Conservation (phyloP, 352 stramenopile species). For the Pythium rishiriense region DNA sequence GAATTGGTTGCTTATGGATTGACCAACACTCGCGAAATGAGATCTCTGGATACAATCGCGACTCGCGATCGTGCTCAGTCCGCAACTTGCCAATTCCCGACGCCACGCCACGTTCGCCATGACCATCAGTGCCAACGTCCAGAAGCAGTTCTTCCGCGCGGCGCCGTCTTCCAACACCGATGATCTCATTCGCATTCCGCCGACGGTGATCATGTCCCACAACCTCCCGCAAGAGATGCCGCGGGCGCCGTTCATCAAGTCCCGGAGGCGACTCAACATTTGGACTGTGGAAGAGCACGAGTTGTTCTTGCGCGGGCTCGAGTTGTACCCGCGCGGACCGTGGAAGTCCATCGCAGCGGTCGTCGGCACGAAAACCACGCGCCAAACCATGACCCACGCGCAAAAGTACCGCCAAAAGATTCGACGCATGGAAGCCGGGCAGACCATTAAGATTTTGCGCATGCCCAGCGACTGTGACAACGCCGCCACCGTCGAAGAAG, state of each 20-base stretch:
- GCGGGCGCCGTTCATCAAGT: slow-evolving; percentile 13
- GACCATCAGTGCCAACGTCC: slow-evolving; percentile 7
- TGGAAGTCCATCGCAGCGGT: slow-evolving; percentile 12
- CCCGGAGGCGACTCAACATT: slow-evolving; percentile 14
- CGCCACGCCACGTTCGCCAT: neutral
- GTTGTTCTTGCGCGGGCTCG: slow-evolving; percentile 48
- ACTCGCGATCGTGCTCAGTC: too few relatives aligned
- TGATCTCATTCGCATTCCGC: slow-evolving; percentile 13
- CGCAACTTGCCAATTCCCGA: too few relatives aligned
- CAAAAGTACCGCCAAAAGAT: slow-evolving; percentile 33
- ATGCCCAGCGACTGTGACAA: neutral
- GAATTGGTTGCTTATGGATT: neutral
- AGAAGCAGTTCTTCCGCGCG: slow-evolving; percentile 14
- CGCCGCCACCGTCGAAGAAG: neutral
- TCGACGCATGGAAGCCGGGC: neutral
- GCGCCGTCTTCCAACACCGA: neutral
- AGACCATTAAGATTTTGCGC: slow-evolving; percentile 10
- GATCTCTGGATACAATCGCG: neutral
- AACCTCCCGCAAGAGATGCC: slow-evolving; percentile 9
- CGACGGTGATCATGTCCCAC: slow-evolving; percentile 16
- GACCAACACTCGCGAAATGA: neutral
- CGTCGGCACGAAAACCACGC: slow-evolving; percentile 10
- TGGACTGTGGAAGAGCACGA: slow-evolving; percentile 57
- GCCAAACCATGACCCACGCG: slow-evolving; percentile 16
- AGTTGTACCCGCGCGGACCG: slow-evolving; percentile 5